Base-by-base conservation (phyloP, 2,329 filamentous ascomycete species). In the Aspergillus costaricaensis region DNA sequence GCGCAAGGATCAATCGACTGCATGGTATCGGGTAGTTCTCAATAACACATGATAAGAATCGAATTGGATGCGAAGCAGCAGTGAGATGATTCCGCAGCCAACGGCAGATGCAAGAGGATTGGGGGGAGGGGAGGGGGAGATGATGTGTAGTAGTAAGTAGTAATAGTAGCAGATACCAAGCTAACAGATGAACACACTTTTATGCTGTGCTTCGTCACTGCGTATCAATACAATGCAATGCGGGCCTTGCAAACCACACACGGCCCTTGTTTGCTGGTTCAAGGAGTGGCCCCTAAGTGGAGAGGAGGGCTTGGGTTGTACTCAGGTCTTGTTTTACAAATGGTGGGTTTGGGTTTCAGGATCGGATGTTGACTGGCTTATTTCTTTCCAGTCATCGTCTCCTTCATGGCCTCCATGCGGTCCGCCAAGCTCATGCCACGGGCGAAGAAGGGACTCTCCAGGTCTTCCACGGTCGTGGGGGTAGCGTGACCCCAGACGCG, bases 401-500 rank as follows among this genome's bases (percentile, higher is more conserved):
- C 66, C 63, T 67, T 70, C 66, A 77, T 70, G 38, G 69, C 68
- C 8, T 73, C 65, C 41, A 78, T 56, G 36, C 76, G 71, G 27
- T 79, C 77, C 43, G 70, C 58, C 15, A 76, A 44, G 9, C 72
- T 67, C 58, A 79, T 44, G 1, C 74, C 74, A 4, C 67, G 60
- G 15, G 69, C 69, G 67, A 79, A 79, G 60, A 69, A 66, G 2
- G 76, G 75, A 58, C 59, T 74, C 27, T 70, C 66, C 17, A 82
- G 62, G 58, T 76, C 72, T 14, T 76, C 68, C 52, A 80, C 50
- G 17, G 72, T 77, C 7, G 76, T 80, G 61, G 81, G 78, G 27
- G 75, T 74, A 49, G 76, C 67, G 58, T 77, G 76, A 3, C 82
- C 82, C 82, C 82, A 84, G 54, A 83, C 69, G 63, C 76, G 79